phyloP scores from a whole-genome alignment of 352 stramenopile genomes.

The Globisporangium spinosum region DNA sequence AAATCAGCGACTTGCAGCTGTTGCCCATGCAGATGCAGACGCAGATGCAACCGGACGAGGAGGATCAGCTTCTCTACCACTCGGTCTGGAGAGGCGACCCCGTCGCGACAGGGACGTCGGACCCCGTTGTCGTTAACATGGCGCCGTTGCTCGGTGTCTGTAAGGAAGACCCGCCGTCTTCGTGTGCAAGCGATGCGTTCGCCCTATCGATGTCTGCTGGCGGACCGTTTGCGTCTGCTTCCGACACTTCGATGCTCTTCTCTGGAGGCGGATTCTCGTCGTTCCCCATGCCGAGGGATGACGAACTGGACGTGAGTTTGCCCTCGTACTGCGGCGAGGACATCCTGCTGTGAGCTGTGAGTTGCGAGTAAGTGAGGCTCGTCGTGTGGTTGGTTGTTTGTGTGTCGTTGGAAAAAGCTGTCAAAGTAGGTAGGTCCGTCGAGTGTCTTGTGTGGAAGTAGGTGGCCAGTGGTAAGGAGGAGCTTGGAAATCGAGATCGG shows the following conservation, averaged over 20 bases:
- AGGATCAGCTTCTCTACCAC: not conserved
- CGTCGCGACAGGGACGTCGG: not conserved
- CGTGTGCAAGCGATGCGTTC: not conserved
- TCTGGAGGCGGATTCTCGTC: not conserved
- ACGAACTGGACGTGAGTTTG: not conserved
- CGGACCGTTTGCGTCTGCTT: not conserved
- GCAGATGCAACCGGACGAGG: not conserved
- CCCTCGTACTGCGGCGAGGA: not conserved
- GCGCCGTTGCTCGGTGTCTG: not conserved
- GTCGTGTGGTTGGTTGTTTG: not conserved
- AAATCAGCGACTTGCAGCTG: not conserved
- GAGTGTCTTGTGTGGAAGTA: not conserved
- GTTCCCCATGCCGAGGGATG: not conserved
- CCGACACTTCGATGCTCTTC: not conserved
- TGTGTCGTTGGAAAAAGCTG: not conserved
- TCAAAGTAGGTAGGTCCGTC: not conserved
- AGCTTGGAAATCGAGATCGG: not conserved
- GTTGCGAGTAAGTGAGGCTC: not conserved
- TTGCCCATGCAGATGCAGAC: too few relatives aligned
- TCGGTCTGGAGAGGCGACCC: slow-evolving; percentile 7
- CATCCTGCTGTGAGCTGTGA: slow-evolving; percentile 9
- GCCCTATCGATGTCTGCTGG: not conserved
- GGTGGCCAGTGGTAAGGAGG: not conserved
- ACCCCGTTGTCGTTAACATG: not conserved
- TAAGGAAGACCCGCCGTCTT: not conserved